Conservation (phyloP, 2,329 filamentous ascomycete genomes). For the Colletotrichum cuscutae region DNA sequence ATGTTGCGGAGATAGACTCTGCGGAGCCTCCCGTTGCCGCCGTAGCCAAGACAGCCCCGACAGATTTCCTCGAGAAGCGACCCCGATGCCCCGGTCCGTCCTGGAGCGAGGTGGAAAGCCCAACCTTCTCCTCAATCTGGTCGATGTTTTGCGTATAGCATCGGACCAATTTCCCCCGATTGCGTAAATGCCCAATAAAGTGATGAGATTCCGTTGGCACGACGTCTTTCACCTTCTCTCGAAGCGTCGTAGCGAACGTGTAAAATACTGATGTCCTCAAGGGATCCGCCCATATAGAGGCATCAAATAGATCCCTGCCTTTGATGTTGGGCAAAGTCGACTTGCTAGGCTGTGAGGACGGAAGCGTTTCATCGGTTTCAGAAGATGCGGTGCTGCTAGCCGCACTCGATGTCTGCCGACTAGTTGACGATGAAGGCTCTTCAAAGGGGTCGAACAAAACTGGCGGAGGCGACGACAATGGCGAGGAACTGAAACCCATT, state of each 20-base stretch:
- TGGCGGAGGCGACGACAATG: slow-evolving; percentile 66
- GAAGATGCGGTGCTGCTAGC: slow-evolving; percentile 53
- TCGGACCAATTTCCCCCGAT: slow-evolving; percentile 74
- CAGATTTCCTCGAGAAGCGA: slow-evolving; percentile 65
- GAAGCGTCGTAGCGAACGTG: slow-evolving; percentile 74
- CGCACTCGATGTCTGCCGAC: slow-evolving; percentile 46
- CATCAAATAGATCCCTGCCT: slow-evolving; percentile 77
- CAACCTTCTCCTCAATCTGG: slow-evolving; percentile 76
- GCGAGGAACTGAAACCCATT: slow-evolving; percentile 57
- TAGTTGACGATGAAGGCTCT: slow-evolving; percentile 46
- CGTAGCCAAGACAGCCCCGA: slow-evolving; percentile 39
- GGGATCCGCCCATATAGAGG: slow-evolving; percentile 75
- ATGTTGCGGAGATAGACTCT: neutral
- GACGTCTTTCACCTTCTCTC: slow-evolving; percentile 72
- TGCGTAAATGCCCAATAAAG: slow-evolving; percentile 74
- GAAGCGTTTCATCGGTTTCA: slow-evolving; percentile 56
- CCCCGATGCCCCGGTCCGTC: slow-evolving; percentile 71
- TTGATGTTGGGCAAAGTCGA: slow-evolving; percentile 69
- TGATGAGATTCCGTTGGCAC: slow-evolving; percentile 73
- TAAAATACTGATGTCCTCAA: slow-evolving; percentile 77
- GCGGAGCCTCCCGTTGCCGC: slow-evolving; percentile 3
- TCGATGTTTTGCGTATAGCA: slow-evolving; percentile 84
- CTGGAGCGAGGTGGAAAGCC: slow-evolving; percentile 70
- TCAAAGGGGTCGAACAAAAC: slow-evolving; percentile 63
- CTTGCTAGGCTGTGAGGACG: slow-evolving; percentile 48